Evolutionary conservation across 139 green algal species (phyloP), one percentile per base, ranked within the genome.

Genomic region (Picochlorum sp.): DNA sequence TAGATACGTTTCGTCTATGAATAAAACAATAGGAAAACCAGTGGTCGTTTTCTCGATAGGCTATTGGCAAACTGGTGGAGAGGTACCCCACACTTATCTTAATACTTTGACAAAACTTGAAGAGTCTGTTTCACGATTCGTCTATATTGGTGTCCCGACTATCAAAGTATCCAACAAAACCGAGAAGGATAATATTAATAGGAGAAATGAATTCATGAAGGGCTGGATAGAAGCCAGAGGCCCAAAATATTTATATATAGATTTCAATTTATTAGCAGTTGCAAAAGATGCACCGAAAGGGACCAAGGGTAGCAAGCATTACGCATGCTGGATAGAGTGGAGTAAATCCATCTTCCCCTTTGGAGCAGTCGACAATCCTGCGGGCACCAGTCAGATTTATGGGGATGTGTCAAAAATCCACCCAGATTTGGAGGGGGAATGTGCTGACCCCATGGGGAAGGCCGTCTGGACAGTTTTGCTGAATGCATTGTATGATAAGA

Each of bases 371-470:
- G 52, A 30, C 7, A 59, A 59, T 30, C 33, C 35, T 50, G 22
- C 33, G 25, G 52, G 52, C 20, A 45, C 20, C 18, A 30, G 52
- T 5, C 52, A 59, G 20, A n/a, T 59, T 2, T 16, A 28, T 14
- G 52, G 20, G 1, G 25, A 59, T 43, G 52, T 49, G 18, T 14
- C 6, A n/a, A 44, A 18, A 30, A 26, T 59, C 8, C 52, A 59
- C 52, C 20, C 52, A 30, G 52, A 59, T 59, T 18, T 59, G n/a
- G 18, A 44, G 20, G 52, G 52, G 14, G 24, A 28, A 45, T 59
- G 52, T 52, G 52, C 52, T 3, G 52, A 59, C 53, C 20, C 53
- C 14, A 59, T 59, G 52, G 53, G 53, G 53, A 59, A 24, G 53
- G 53, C 53, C 6, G 18, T 59, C 7, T 59, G 52, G 52, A n/a